Base-by-base conservation (phyloP, 495 filamentous ascomycete species). In the Aspergillus baeticus region DNA sequence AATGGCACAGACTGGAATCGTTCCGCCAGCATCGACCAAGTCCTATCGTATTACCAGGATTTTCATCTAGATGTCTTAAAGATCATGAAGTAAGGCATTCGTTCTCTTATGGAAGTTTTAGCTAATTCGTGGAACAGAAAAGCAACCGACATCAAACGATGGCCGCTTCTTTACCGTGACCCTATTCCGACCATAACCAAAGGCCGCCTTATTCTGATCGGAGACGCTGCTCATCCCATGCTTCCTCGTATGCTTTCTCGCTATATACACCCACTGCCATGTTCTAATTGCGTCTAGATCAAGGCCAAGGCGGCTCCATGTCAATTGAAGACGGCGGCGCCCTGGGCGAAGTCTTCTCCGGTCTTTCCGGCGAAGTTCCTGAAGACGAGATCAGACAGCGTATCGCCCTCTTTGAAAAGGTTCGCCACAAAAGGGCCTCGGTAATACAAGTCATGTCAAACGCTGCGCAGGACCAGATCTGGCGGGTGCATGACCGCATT, bases 191-290 rank as follows among this genome's bases (percentile, higher is more conserved):
- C 54, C 0, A 79, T 75, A 70, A 56, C 61, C 21, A 69, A 67
- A n/a, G 67, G 67, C 3, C 74, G 67, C 15, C 49, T 79, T 22
- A 58, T 76, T 8, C 63, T 80, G 3, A 66, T 77, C 10, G 78
- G 80, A 14, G 77, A 81, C 48, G 78, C 78, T 1, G 79, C 74
- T 10, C 80, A 81, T 64, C 72, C 78, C 10, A 75, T 78, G 61
- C 14, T 58, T 18, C 42, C 43, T 23, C 44, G 70, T 69, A 80
- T 79, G 81, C n/a, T 78, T 74, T 0, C 64, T 67, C 41, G 58
- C 66, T 22, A 18, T 29, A 4, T 26, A 2, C 38, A 13, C 1
- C 22, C 1, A 11, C 22, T 5, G 6, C 11, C 6, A 17, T 35
- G 0, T 20, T 18, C 41, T 43, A 11, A 47, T 3, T 18, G 15